These are phyloP conservation scores for Phytophthora vignae DNA, from an alignment of 352 stramenopile species.

Conservation along the genomic window DNA sequence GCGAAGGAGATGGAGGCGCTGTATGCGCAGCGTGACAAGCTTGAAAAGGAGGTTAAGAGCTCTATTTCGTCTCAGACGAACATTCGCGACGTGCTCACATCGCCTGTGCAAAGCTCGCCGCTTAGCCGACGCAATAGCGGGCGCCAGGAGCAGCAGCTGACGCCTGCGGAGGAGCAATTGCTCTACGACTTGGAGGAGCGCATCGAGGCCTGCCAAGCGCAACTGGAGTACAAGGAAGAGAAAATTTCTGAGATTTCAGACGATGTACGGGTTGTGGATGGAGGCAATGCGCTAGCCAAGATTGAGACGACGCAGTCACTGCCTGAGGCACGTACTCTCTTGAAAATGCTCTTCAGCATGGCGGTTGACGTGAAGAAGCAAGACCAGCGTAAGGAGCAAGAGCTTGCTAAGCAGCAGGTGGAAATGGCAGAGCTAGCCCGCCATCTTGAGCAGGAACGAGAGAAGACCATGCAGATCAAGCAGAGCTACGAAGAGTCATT, in stretches of 20 bases:
- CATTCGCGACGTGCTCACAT: constrained; percentile 86
- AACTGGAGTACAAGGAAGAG: constrained; percentile 91
- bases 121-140: constrained; percentile 56
- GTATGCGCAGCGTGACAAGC: constrained; percentile 74
- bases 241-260: constrained; percentile 86
- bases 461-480: constrained; percentile 82
- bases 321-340: constrained; percentile 76
- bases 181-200: constrained; percentile 87
- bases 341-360: constrained; percentile 90
- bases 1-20: constrained; percentile 86
- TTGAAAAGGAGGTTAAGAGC: constrained; percentile 74
- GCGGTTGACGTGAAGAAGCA: constrained; percentile 90
- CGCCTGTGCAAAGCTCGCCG: constrained; percentile 62
- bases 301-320: constrained; percentile 88
- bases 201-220: constrained; percentile 86
- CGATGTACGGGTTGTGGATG: constrained; percentile 54
- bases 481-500: constrained; percentile 86
- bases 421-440: constrained; percentile 69
- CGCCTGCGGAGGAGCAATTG: constrained; percentile 82
- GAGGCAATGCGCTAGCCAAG: constrained; percentile 64
- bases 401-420: constrained; percentile 78
- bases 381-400: constrained; percentile 82
- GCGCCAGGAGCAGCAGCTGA: constrained; percentile 59
- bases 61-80: constrained; percentile 67
- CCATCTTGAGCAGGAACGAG: constrained; percentile 74